Evolutionary conservation across 2,329 filamentous ascomycete species (phyloP).

Genomic region (Xylaria sp.): DNA sequence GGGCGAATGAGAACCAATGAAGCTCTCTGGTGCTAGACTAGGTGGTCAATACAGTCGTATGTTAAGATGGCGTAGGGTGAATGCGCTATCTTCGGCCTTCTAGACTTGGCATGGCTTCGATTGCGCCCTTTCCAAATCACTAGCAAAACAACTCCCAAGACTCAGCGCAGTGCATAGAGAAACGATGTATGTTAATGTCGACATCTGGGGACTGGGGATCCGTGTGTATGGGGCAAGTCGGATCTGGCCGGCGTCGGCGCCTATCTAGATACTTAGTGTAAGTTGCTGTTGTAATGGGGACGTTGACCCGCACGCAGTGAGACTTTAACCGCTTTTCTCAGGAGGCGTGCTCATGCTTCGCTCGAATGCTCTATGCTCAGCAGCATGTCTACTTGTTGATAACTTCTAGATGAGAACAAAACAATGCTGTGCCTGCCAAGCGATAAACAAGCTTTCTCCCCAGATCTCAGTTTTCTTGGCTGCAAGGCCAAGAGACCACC

Average conservation of each 20-base stretch:
- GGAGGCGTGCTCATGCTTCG: not conserved
- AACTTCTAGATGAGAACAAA: not conserved
- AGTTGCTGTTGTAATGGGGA: slow-evolving; percentile 4
- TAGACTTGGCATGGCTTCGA: slow-evolving; percentile 26
- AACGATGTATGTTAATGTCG: slow-evolving; percentile 14
- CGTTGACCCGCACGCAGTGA: not conserved
- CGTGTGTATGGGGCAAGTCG: slow-evolving; percentile 5
- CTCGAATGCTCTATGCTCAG: not conserved
- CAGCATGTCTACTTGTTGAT: not conserved
- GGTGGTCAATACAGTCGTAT: not conserved
- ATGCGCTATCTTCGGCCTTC: slow-evolving; percentile 21
- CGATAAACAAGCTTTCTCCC: slow-evolving; percentile 22
- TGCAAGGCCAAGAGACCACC: slow-evolving; percentile 8
- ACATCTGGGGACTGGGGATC: slow-evolving; percentile 16
- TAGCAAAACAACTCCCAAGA: not conserved
- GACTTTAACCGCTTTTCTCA: not conserved
- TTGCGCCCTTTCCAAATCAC: slow-evolving; percentile 9
- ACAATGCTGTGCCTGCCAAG: slow-evolving; percentile 19
- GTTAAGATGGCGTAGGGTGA: not conserved
- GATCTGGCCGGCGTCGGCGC: slow-evolving; percentile 17
- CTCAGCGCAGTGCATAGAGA: not conserved
- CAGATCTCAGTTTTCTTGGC: slow-evolving; percentile 19
- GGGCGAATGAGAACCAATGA: slow-evolving; percentile 4
- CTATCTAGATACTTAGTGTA: slow-evolving; percentile 12
- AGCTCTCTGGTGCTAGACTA: not conserved